These are phyloP conservation scores for Monilinia aucupariae DNA, from an alignment of 2,329 filamentous ascomycete species.

Conservation along the genomic window DNA sequence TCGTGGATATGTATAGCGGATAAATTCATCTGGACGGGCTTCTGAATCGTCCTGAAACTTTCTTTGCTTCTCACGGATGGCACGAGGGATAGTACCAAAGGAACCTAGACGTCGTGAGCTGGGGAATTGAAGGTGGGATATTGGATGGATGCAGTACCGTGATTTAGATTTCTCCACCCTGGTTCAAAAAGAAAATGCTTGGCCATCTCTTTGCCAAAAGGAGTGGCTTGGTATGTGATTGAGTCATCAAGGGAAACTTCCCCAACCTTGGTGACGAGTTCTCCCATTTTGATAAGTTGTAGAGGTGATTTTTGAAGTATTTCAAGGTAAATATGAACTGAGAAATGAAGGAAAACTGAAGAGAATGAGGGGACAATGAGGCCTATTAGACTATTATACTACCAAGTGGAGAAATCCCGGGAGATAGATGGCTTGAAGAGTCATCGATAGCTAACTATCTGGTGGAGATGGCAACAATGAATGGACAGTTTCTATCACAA, in stretches of 20 bases:
- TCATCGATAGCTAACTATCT: neutral
- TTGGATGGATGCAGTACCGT: constrained; percentile 33
- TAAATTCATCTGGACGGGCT: constrained; percentile 66
- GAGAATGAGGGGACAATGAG: neutral
- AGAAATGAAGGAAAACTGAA: neutral
- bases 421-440: neutral
- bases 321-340: neutral
- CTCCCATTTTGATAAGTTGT: constrained; percentile 4
- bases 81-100: constrained; percentile 68
- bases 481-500: neutral
- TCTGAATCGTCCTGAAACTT: constrained; percentile 64
- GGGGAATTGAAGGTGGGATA: neutral
- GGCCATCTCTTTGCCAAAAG: constrained; percentile 35
- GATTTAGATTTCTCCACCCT: constrained; percentile 36
- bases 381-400: neutral
- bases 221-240: constrained; percentile 25
- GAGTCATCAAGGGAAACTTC: constrained; percentile 22
- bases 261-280: constrained; percentile 20
- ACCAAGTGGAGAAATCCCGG: neutral
- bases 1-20: constrained; percentile 60
- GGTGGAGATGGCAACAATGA: neutral
- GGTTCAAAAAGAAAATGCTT: constrained; percentile 36
- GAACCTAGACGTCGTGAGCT: constrained; percentile 48
- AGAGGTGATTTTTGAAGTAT: neutral
- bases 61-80: constrained; percentile 54